phyloP scores from a whole-genome alignment of 1,139 yeast genomes.

The Suhomyces panamericanus region DNA sequence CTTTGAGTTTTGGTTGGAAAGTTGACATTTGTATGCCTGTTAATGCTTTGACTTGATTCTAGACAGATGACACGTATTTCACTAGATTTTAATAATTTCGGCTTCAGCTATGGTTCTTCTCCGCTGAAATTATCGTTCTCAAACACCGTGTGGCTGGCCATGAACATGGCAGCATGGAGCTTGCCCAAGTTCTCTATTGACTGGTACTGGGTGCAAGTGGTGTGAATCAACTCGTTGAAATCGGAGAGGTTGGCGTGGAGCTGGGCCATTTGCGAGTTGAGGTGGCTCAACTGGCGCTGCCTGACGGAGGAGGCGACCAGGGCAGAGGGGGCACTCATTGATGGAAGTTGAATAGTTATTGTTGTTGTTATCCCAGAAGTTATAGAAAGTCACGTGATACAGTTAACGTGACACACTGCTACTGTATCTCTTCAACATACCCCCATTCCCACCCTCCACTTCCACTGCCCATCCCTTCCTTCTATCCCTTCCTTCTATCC shows the following conservation, averaged over 20 bases:
- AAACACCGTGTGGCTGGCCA: constrained; percentile 65
- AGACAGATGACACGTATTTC: too few species aligned
- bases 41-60: too few species aligned
- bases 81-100: too few species aligned
- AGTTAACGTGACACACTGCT: neutral
- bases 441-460: too few species aligned
- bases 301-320: constrained; percentile 24
- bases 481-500: too few species aligned
- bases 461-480: neutral
- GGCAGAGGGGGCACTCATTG: constrained; percentile 8
- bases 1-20: too few species aligned
- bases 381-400: neutral
- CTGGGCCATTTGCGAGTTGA: constrained; percentile 64
- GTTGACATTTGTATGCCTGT: too few species aligned
- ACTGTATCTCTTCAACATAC: neutral
- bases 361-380: neutral
- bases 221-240: constrained; percentile 53
- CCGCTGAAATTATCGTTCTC: constrained; percentile 42
- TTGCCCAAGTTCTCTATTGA: constrained; percentile 58
- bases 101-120: constrained; percentile 3
- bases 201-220: constrained; percentile 58
- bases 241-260: constrained; percentile 60
- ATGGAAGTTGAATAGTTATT: neutral
- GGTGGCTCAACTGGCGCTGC: constrained; percentile 57
- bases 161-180: constrained; percentile 61